Evolutionary conservation across 208 protist species (phyloP), one percentile per base, ranked within the genome.

Genomic region (Leishmania amazonensis): DNA sequence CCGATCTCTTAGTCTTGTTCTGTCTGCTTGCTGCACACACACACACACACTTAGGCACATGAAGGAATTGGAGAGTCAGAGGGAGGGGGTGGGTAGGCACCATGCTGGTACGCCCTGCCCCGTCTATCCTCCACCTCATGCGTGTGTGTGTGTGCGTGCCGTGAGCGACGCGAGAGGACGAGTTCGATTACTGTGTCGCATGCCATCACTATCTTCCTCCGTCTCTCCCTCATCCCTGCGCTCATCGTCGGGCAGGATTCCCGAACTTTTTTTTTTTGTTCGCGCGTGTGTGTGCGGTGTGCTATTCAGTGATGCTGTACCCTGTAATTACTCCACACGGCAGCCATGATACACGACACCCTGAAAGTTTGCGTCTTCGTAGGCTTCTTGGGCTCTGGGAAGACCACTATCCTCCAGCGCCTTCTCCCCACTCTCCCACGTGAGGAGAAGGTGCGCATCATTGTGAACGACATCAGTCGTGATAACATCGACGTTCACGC

Each of bases 401-500:
- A 57, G 73, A 76, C 73, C 19, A 62, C 73, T 4, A 38, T 62
- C 28, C 47, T 76, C 17, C 73, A 76, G 51, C n/a, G 73, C 21
- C 47, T 76, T 62, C 51, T 76, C 19, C 31, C 21, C 53, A 62
- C 73, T 17, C 47, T 76, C 8, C 73, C 73, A 38, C n/a, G 47
- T 62, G 73, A 42, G 42, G 73, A 76, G 35, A 58, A 62, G 51
- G 73, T 76, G 47, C 51, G 38, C 35, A 40, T 76, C 51, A 35
- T 62, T 24, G 51, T 76, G n/a, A 76, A 64, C 51, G 73, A 76
- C 19, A 76, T 57, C 53, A 76, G 73, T 45, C n/a, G 73, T 45
- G 73, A 76, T 47, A 76, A 76, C 51, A 57, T 57, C 73, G 73
- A 76, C 35, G 38, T 64, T 35, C 51, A 76, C 51, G 73, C 73